Percentiles rank a stretch among this genome's conserved stretches.
phyloP scores from a whole-genome alignment of 2,329 filamentous ascomycete genomes.

The Remersonia thermophila region DNA sequence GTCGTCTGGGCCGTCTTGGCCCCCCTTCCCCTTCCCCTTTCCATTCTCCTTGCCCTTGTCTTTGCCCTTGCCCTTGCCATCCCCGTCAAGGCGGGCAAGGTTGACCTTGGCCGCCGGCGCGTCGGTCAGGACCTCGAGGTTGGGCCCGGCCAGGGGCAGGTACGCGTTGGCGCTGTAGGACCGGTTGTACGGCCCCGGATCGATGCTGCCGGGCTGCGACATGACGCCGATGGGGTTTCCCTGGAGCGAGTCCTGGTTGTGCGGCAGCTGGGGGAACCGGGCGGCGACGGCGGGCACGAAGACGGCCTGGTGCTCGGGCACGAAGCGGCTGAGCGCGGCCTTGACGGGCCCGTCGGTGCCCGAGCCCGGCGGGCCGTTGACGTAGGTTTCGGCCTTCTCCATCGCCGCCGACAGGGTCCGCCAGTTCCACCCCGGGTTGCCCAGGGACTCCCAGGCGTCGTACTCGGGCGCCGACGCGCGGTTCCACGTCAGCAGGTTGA shows the following conservation, averaged over 20 bases:
- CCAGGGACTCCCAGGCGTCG: conserved; percentile 26
- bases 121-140: conserved; percentile 28
- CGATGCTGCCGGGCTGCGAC: conserved; percentile 36
- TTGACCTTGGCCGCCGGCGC: conserved; percentile 28
- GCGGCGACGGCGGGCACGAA: conserved; percentile 36
- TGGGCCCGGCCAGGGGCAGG: conserved; percentile 27
- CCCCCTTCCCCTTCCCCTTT: no score
- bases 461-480: conserved; percentile 25
- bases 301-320: conserved; percentile 29
- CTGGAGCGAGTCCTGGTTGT: conserved; percentile 32
- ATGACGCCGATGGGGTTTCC: conserved; percentile 39
- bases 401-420: conserved; percentile 14
- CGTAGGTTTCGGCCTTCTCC: conserved; percentile 18
- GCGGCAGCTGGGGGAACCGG: conserved; percentile 27
- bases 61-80: no score
- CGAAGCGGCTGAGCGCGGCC: conserved; percentile 27
- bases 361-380: conserved; percentile 7
- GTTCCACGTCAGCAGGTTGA: conserved; percentile 33
- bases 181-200: conserved; percentile 32
- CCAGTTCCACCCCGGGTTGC: conserved; percentile 22
- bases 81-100: conserved; percentile 15
- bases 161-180: conserved; percentile 36
- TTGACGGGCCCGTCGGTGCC: conserved; percentile 15
- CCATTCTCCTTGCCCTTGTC: no score
- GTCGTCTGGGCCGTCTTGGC: no score